Conservation (phyloP, 768 basidiomycete genomes). For the Steccherinum ochraceum region DNA sequence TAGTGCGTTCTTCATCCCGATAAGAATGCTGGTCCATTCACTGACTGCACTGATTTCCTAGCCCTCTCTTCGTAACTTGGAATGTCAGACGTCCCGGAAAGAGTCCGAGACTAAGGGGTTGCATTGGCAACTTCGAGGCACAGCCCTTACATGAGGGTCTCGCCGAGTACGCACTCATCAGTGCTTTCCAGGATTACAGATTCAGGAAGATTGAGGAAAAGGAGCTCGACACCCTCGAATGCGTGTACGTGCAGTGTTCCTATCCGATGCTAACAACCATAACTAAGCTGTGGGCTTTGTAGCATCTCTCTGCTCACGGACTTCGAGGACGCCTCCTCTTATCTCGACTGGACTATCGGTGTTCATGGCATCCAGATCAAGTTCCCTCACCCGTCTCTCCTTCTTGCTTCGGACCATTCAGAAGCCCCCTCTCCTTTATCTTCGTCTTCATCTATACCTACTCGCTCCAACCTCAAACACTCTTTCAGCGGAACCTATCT, state of each 20-base stretch:
- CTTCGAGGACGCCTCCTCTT: conserved; percentile 78
- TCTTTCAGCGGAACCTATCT: conserved; percentile 85
- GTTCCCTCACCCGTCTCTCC: conserved; percentile 73
- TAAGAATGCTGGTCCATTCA: not conserved
- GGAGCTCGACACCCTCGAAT: conserved; percentile 79
- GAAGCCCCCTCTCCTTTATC: conserved; percentile 67
- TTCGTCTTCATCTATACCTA: conserved; percentile 53
- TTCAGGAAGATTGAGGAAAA: conserved; percentile 73
- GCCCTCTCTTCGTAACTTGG: conserved; percentile 97
- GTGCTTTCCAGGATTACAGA: conserved; percentile 83
- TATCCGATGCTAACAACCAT: too few species aligned
- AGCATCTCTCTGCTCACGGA: conserved; percentile 92
- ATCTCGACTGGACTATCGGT: conserved; percentile 92
- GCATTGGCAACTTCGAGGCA: conserved; percentile 90
- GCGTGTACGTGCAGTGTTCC: conserved; percentile 55
- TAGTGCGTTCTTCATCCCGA: conserved; percentile 44
- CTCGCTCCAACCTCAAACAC: conserved; percentile 44
- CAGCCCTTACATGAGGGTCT: conserved; percentile 70
- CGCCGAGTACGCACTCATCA: conserved; percentile 85
- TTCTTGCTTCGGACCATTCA: conserved; percentile 43
- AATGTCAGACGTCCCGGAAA: conserved; percentile 66
- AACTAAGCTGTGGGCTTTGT: conserved; percentile 7
- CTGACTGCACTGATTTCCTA: conserved; percentile 20
- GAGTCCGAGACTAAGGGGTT: conserved; percentile 71
- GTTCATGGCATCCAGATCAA: conserved; percentile 88